Evolutionary conservation across 305 asterid species (phyloP), one percentile per base, ranked within the genome.

Genomic region (Fraxinus paxiana): DNA sequence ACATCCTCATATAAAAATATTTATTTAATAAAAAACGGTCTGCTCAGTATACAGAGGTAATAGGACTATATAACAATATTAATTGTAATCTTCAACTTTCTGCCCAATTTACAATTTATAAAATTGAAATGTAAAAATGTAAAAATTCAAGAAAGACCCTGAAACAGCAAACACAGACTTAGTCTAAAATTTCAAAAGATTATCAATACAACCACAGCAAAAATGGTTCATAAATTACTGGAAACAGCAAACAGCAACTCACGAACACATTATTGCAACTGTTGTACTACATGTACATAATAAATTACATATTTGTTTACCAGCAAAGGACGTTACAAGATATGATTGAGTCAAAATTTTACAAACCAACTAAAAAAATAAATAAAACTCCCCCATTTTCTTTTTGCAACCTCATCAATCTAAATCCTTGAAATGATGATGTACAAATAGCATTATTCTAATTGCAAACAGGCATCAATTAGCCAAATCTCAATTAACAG

Each of bases 161-260:
- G 17, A 73, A 56, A 78, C 31, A 59, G 63, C 61, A 82, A 48
- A 18, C 26, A 61, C 34, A 73, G 73, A 33, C 76, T 83, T 63
- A 78, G 85, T 84, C 84, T 78, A 85, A 86, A 73, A 89, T 41
- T 81, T 87, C 90, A 85, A 89, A 5, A 59, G 13, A 59, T 9
- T 51, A n/a, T 18, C 63, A 51, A n/a, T 51, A 51, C 5, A n/a
- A 51, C 63, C 24, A 4, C 63, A 51, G 9, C 63, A 51, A 51
- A 51, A n/a, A n/a, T 51, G 5, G 63, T 48, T 48, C 61, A 1
- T 15, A 48, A 5, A 56, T 17, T 56, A 56, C 67, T 56, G 28
- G 67, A 56, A 18, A 56, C 67, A 1, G 30, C 69, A 59, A 20
- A 18, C 1, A 13, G 69, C 7, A 59, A 18, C 12, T 48, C 61